Evolutionary conservation across 805 yeast genomes (phyloP).

Genomic region (Martiniozyma abietophila): DNA sequence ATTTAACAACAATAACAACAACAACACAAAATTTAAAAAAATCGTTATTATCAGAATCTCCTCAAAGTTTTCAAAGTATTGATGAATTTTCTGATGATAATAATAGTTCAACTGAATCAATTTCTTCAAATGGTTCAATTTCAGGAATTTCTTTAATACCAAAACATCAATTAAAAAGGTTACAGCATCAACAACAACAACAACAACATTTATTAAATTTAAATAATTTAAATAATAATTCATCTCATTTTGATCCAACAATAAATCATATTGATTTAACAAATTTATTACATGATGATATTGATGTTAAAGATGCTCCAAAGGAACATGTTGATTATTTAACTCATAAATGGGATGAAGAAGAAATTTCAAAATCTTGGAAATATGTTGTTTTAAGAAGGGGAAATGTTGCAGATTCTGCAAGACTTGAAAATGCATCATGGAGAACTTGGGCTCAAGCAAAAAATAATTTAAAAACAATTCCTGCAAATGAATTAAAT

Average conservation of each 20-base stretch:
- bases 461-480: conserved; percentile 59
- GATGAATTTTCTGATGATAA: conserved; percentile 21
- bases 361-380: conserved; percentile 93
- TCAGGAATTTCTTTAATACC: conserved; percentile 19
- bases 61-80: conserved; percentile 20
- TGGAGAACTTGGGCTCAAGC: conserved; percentile 98
- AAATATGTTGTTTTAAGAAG: conserved; percentile 77
- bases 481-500: conserved; percentile 83
- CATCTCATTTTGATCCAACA: conserved; percentile 4
- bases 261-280: conserved; percentile 7
- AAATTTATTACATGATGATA: conserved; percentile 62
- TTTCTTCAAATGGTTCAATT: conserved; percentile 18
- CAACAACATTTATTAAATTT: conserved; percentile 13
- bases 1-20: too few species aligned
- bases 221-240: conserved; percentile 11
- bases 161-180: conserved; percentile 23
- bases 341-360: conserved; percentile 92
- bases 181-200: conserved; percentile 10
- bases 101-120: conserved; percentile 22
- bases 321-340: conserved; percentile 89
- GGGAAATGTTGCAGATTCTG: conserved; percentile 75
- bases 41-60: too few species aligned
- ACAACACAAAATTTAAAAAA: too few species aligned
- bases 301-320: conserved; percentile 71
- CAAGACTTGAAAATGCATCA: conserved; percentile 72